Conservation (phyloP, 345 rosid genomes). For the Citrus medica region DNA sequence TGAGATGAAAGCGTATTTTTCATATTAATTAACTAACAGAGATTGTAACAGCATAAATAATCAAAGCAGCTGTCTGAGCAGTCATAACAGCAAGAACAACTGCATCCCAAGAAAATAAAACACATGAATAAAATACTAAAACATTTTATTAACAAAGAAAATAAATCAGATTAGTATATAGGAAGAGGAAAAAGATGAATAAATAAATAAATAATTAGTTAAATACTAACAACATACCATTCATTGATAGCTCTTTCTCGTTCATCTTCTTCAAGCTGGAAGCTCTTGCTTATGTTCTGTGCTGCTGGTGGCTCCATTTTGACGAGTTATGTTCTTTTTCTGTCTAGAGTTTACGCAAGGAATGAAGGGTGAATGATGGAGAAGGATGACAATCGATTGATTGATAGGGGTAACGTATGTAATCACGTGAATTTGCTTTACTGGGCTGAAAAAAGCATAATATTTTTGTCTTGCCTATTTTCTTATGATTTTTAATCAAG, state of each 20-base stretch:
- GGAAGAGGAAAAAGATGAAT: background rate
- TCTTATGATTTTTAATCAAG: background rate
- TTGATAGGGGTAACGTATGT: background rate
- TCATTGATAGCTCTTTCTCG: conserved; percentile 31
- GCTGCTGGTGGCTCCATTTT: conserved; percentile 44
- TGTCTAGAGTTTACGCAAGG: background rate
- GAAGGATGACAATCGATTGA: background rate
- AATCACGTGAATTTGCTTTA: conserved; percentile 4
- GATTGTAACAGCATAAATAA: conserved; percentile 33
- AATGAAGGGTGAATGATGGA: background rate
- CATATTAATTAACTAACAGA: background rate
- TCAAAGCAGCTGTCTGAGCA: conserved; percentile 39
- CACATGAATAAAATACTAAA: background rate
- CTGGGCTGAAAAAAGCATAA: background rate
- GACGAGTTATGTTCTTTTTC: background rate
- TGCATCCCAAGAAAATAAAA: conserved; percentile 11
- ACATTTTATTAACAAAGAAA: background rate
- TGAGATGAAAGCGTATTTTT: background rate
- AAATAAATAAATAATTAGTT: background rate
- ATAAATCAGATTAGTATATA: background rate
- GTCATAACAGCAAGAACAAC: conserved; percentile 53
- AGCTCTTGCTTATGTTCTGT: conserved; percentile 28
- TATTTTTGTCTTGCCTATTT: background rate
- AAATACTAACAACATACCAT: conserved; percentile 22
- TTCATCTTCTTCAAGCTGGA: conserved; percentile 32